Percentiles rank a stretch among this genome's conserved stretches.
These are phyloP conservation scores for Verbena officinalis DNA, from an alignment of 257 asterid genomes.

Conservation along the genomic window DNA sequence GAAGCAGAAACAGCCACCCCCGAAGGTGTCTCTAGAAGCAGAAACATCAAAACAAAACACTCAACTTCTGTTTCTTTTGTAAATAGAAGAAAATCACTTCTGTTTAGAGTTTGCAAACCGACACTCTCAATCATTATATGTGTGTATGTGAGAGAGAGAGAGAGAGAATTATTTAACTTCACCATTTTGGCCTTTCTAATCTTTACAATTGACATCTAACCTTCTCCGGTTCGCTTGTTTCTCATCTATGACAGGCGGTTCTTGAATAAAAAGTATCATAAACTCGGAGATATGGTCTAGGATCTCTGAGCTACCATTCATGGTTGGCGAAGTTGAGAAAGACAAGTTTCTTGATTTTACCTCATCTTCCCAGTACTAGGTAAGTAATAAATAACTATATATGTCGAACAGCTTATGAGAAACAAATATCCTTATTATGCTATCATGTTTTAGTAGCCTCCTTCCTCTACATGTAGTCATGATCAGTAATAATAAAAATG, in stretches of 20 bases:
- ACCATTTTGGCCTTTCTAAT: background rate
- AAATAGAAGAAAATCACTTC: too few species aligned
- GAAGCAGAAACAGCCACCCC: too few species aligned
- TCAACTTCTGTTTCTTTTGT: too few species aligned
- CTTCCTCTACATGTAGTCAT: background rate
- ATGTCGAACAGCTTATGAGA: conserved; percentile 38
- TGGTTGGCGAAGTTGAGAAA: conserved; percentile 27
- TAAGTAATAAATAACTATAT: conserved; percentile 52
- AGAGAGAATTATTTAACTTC: background rate
- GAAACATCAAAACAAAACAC: too few species aligned
- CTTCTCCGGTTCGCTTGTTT: background rate
- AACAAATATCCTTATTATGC: conserved; percentile 27
- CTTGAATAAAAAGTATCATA: conserved; percentile 12
- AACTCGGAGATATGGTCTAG: conserved; percentile 23
- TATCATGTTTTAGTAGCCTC: conserved; percentile 28
- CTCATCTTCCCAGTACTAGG: conserved; percentile 45
- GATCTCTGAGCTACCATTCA: conserved; percentile 30
- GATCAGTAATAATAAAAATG: conserved; percentile 13
- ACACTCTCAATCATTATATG: too few species aligned
- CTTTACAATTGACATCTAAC: background rate
- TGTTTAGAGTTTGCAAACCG: too few species aligned
- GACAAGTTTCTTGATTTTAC: conserved; percentile 34
- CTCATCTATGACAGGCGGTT: conserved; percentile 32
- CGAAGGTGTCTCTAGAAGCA: too few species aligned
- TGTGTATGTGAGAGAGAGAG: too few species aligned